Conservation (phyloP, 148 eudicot genomes). For the Euryodendron excelsum region DNA sequence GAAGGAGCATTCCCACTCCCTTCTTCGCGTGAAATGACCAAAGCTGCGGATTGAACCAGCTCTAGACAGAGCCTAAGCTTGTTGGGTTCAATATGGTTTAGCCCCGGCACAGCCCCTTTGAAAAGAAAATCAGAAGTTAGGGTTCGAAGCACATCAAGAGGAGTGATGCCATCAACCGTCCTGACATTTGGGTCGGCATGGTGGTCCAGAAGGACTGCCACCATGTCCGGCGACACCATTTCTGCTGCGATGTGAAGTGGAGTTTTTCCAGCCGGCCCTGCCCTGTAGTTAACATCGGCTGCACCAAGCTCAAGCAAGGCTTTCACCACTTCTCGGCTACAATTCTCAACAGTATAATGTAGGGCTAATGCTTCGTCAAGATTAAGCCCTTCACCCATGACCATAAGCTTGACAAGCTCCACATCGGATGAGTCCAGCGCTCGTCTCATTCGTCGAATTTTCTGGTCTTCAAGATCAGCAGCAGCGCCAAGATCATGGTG, state of each 20-base stretch:
- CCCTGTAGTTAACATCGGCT: constrained; percentile 78
- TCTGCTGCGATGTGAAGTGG: constrained; percentile 93
- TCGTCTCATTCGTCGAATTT: constrained; percentile 80
- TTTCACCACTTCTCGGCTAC: constrained; percentile 86
- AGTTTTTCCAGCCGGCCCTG: constrained; percentile 77
- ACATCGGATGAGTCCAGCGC: constrained; percentile 95
- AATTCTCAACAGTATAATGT: constrained; percentile 83
- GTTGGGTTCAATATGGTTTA: constrained; percentile 85
- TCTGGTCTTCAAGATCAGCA: constrained; percentile 70
- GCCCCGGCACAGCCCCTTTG: constrained; percentile 86
- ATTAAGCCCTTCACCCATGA: constrained; percentile 92
- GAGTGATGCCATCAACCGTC: constrained; percentile 82
- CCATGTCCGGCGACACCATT: constrained; percentile 98
- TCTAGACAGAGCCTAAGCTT: constrained; percentile 87
- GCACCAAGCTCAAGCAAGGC: constrained; percentile 90
- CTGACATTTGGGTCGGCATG: constrained; percentile 88
- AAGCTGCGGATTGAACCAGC: constrained; percentile 87
- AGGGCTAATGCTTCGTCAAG: constrained; percentile 82
- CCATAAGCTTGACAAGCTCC: constrained; percentile 93
- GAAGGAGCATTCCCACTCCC: constrained; percentile 29
- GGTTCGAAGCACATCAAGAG: constrained; percentile 70
- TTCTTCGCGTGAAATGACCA: constrained; percentile 95
- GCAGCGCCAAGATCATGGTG: constrained; percentile 37
- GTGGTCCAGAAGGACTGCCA: constrained; percentile 90
- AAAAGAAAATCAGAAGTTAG: constrained; percentile 89